A percentile compares a stretch with the other conserved stretches of the same genome.
phyloP scores from a whole-genome alignment of 169 alveolate species.

The Plasmodium coatneyi region DNA sequence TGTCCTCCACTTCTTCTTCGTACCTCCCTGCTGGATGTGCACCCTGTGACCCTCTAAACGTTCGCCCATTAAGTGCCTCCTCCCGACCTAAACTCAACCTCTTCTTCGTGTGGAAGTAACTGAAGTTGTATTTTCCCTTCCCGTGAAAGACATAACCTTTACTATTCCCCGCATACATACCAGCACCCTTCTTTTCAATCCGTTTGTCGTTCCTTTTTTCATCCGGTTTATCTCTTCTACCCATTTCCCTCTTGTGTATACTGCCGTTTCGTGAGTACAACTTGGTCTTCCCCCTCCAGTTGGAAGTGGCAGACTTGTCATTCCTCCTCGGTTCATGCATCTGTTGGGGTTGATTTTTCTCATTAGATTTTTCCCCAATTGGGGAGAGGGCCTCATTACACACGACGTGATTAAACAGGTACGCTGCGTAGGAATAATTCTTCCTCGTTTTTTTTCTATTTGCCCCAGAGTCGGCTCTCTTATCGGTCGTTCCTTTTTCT shows the following conservation, averaged over 20 bases:
- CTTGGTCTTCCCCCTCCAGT: background rate
- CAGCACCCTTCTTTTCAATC: background rate
- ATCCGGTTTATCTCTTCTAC: background rate
- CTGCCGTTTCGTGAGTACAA: background rate
- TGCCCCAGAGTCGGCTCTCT: background rate
- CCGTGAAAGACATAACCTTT: conserved; percentile 4
- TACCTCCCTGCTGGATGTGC: background rate
- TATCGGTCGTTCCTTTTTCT: background rate
- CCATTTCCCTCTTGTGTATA: background rate
- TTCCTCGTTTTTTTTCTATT: conserved; percentile 31
- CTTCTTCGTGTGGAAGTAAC: conserved; percentile 51
- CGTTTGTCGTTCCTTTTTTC: background rate
- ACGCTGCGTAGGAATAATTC: conserved; percentile 25
- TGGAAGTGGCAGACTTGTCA: background rate
- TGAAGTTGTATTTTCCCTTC: conserved; percentile 43
- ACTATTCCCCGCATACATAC: background rate
- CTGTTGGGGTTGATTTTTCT: background rate
- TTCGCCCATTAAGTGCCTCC: background rate
- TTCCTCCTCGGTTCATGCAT: background rate
- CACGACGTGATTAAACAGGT: conserved; percentile 38
- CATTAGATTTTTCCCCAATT: background rate
- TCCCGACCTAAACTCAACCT: background rate
- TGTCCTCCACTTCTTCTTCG: background rate
- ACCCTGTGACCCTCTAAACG: background rate
- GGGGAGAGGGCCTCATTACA: conserved; percentile 1